Percentiles rank a stretch among this genome's conserved stretches.
phyloP scores from a whole-genome alignment of 345 rosid genomes.

The Brassica napus region DNA sequence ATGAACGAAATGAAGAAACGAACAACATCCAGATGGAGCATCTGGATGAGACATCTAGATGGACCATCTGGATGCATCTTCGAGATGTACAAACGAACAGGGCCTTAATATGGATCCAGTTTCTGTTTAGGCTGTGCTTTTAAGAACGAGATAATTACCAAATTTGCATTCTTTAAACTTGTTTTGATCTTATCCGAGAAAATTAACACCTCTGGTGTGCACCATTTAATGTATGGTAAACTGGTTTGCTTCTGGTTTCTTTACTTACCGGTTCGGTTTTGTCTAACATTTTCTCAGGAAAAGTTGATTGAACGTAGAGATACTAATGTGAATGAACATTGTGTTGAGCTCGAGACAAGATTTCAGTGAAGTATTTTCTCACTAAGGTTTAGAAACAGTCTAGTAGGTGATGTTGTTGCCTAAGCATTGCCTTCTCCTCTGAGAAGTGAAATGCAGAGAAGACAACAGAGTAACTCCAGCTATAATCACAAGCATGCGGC shows the following conservation, averaged over 20 bases:
- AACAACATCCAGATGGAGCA: too few relatives aligned
- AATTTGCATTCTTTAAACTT: neutral
- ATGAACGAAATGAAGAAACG: too few relatives aligned
- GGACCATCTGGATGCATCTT: too few relatives aligned
- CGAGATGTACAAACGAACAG: too few relatives aligned
- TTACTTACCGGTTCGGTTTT: constrained; percentile 3
- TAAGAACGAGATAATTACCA: neutral
- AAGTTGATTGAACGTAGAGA: neutral
- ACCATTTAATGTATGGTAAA: neutral
- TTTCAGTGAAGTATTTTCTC: neutral
- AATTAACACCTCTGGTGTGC: neutral
- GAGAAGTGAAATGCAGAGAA: neutral
- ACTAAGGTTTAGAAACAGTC: neutral
- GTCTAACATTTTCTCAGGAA: neutral
- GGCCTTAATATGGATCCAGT: too few relatives aligned
- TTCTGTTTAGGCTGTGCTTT: too few relatives aligned
- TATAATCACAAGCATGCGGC: neutral
- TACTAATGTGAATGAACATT: neutral
- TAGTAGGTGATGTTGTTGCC: neutral
- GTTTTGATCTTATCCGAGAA: neutral
- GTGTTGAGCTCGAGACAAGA: neutral
- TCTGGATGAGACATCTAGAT: too few relatives aligned
- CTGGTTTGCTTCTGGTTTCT: neutral
- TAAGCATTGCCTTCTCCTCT: neutral
- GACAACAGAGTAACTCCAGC: neutral